Base-by-base conservation (phyloP, 176 grass and related monocot species). In the Zoysia japonica region DNA sequence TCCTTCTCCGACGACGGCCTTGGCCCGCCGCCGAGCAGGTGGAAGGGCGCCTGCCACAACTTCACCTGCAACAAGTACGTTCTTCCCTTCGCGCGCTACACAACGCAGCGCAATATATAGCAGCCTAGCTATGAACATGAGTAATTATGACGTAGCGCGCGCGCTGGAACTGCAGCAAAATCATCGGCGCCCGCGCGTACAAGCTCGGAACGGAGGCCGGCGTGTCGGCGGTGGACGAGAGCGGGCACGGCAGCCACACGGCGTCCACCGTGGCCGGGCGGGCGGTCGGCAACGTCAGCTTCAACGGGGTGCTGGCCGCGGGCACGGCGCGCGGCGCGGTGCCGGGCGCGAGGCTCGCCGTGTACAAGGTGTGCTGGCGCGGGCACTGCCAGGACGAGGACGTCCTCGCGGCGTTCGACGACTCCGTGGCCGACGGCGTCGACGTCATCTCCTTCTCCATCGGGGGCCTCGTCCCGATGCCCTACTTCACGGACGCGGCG, bases 301-400 rank as follows among this genome's bases (percentile, higher is more conserved):
- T 88, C 0, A 44, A 8, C 54, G 77, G 76, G 1, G 28, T 28
- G 28, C 64, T 80, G 0, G 87, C 81, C 3, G 3, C 19, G 11
- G 86, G 86, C 48, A 68, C 76, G 7, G 80, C 86, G 1, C 50
- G 86, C 6, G 76, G 81, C 39, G 82, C 71, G 2, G 87, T 71
- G 8, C 87, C 87, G 0, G 78, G 69, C 1, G 87, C 77, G 0
- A 12, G 87, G 17, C 52, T 89, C 4, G 87, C 82, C 16, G 4
- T 81, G 1, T 89, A 89, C 77, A 89, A 89, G 55, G 71, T 85
- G 38, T 89, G 87, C 66, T 77, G 57, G 77, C 13, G 45, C 45
- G 16, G 4, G 17, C 17, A 15, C 4, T 60, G 56, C 71, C 51
- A 28, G 4, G n/a, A 20, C 8, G 54, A 15, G 13, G 65, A 85